These are phyloP conservation scores for Lactarius quietus DNA, from an alignment of 768 basidiomycete genomes.

Conservation along the genomic window DNA sequence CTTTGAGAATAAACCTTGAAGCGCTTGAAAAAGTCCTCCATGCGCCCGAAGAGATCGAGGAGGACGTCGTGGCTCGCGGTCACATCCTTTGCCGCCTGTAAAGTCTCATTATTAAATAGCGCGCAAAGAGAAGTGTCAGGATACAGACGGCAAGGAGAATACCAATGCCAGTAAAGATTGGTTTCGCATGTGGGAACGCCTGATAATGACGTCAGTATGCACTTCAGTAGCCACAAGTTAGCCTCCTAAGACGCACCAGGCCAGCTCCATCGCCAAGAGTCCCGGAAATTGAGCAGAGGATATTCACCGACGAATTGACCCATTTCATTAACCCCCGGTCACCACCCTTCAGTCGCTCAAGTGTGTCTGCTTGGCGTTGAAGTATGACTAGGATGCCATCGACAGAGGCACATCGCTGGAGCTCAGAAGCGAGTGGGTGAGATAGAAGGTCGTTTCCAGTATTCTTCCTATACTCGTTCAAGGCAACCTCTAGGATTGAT, in stretches of 20 bases:
- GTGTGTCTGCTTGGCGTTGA: not conserved
- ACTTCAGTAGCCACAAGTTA: not conserved
- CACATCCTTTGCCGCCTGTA: too few species aligned
- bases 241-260: not conserved
- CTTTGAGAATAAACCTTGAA: too few species aligned
- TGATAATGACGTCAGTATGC: not conserved
- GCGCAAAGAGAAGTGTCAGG: too few species aligned
- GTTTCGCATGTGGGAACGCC: constrained; percentile 1
- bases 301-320: not conserved
- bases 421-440: not conserved
- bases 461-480: too few species aligned
- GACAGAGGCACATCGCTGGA: not conserved
- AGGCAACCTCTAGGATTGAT: too few species aligned
- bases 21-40: too few species aligned
- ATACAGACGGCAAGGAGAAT: constrained; percentile 2
- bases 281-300: too few species aligned
- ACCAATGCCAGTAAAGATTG: too few species aligned
- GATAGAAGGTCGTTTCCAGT: not conserved
- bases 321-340: not conserved
- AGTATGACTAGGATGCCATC: not conserved
- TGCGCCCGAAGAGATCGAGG: too few species aligned
- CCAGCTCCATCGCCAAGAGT: not conserved
- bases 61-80: too few species aligned
- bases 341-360: not conserved
- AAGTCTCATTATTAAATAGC: too few species aligned